Conservation (phyloP, 768 basidiomycete species). For the Suillus sp. region DNA sequence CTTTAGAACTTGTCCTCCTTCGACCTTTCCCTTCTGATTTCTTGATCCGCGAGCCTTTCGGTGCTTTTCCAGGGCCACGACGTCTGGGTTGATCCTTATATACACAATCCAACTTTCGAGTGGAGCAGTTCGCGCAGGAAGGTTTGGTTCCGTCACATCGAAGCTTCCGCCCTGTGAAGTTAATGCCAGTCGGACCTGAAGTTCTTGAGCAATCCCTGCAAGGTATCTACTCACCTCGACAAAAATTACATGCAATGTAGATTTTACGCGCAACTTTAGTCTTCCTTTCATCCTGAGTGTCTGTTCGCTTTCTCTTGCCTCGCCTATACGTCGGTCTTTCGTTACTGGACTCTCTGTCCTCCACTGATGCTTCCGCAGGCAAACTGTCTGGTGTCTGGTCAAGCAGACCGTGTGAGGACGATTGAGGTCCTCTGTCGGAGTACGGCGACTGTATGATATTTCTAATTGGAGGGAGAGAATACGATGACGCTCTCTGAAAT, state of each 20-base stretch:
- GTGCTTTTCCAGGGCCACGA: slow-evolving; percentile 76
- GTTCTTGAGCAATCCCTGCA: slow-evolving; percentile 1
- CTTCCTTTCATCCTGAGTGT: slow-evolving; percentile 26
- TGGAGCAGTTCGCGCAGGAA: slow-evolving; percentile 61
- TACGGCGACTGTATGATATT: slow-evolving; percentile 26
- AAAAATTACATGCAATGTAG: slow-evolving; percentile 73
- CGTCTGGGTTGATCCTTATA: slow-evolving; percentile 57
- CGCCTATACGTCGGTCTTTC: slow-evolving; percentile 3
- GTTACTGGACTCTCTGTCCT: slow-evolving; percentile 7
- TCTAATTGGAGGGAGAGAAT: slow-evolving; percentile 29
- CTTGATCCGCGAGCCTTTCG: slow-evolving; percentile 56
- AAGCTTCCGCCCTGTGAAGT: slow-evolving; percentile 64
- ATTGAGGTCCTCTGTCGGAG: slow-evolving; percentile 26
- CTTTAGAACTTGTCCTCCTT: slow-evolving; percentile 21
- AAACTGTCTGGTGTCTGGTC: slow-evolving; percentile 16
- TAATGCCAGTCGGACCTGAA: neutral
- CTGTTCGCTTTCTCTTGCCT: slow-evolving; percentile 15
- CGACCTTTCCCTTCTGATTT: slow-evolving; percentile 35
- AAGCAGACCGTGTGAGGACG: slow-evolving; percentile 33
- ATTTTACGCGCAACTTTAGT: slow-evolving; percentile 28
- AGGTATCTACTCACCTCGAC: slow-evolving; percentile 55
- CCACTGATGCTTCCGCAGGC: neutral
- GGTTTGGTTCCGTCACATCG: slow-evolving; percentile 71
- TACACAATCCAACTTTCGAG: slow-evolving; percentile 51
- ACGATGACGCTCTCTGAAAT: slow-evolving; percentile 25